Evolutionary conservation across 805 yeast genomes (phyloP), one percentile per base, ranked within the genome.

Genomic region (Yarrowia bubula): DNA sequence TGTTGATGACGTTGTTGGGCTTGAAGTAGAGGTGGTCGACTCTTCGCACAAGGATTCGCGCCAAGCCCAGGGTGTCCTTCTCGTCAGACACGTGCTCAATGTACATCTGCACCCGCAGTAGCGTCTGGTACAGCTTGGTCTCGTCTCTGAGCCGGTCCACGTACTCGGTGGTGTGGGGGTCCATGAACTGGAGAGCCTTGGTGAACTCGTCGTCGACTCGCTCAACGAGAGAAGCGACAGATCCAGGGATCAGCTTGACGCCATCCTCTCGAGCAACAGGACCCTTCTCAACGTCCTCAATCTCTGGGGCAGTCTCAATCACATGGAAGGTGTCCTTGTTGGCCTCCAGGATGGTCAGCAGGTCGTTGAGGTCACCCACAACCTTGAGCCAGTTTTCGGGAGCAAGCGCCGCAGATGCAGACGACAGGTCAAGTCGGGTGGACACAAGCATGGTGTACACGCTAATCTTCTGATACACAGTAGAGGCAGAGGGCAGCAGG

Each of bases 111-210:
- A 91, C 85, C 73, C 96, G 86, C 67, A 95, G 83, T 68, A 95
- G 82, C 74, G 90, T 81, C 65, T 82, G 81, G 79, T 92, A 93
- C 65, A 95, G 81, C 42, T 78, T 78, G 68, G 86, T 82, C 79
- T 95, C 99, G 76, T 92, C 97, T 76, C 87, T 88, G 74, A 95
- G 83, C 76, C 98, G 86, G 70, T 88, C 89, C 70, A 95, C 84
- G 77, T 93, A 95, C 77, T 95, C 99, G 66, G 90, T 87, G 28
- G 98, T 89, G 75, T 95, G 98, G 50, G 98, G 97, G 76, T 95
- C 98, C 72, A 91, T 87, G 70, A 85, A 85, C 75, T 92, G 92
- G 72, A 95, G 83, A 53, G 96, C 90, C 70, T 88, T 86, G 68
- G 89, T 89, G 72, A 92, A 88, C 79, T 95, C 99, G 73, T 93